Conservation (phyloP, 805 yeast genomes). For the Ogataea trehaloabstinens region DNA sequence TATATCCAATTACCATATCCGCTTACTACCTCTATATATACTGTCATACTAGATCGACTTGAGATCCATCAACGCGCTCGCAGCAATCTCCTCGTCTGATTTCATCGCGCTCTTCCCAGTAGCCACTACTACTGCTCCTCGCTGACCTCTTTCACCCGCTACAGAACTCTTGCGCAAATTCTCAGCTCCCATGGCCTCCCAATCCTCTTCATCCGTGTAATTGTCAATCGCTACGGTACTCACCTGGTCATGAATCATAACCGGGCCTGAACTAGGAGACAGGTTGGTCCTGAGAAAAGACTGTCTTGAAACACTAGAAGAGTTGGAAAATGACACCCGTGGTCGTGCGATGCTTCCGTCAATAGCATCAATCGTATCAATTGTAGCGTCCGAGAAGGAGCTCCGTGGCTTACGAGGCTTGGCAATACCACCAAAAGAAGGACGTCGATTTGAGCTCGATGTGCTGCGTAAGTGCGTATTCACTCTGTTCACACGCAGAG, state of each 20-base stretch:
- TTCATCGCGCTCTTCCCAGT: constrained; percentile 14
- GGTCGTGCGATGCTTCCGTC: constrained; percentile 22
- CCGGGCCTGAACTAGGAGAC: constrained; percentile 27
- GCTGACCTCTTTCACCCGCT: constrained; percentile 10
- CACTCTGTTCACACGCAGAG: constrained; percentile 15
- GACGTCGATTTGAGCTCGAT: constrained; percentile 23
- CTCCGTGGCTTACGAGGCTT: constrained; percentile 35
- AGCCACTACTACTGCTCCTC: constrained; percentile 12
- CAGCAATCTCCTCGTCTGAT: constrained; percentile 35
- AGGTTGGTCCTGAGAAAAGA: constrained; percentile 37
- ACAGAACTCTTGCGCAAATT: constrained; percentile 38
- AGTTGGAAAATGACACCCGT: constrained; percentile 35
- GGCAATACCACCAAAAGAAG: constrained; percentile 33
- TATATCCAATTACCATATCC: too few relatives aligned
- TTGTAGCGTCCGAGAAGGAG: constrained; percentile 31
- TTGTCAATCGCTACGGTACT: constrained; percentile 44
- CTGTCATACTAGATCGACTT: constrained; percentile 27
- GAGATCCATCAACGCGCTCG: constrained; percentile 34
- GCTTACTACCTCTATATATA: too few relatives aligned
- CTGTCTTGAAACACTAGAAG: constrained; percentile 35
- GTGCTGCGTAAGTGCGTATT: constrained; percentile 19
- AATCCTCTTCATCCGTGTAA: constrained; percentile 91
- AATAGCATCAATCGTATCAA: constrained; percentile 30
- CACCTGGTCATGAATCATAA: constrained; percentile 26
- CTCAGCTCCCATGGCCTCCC: constrained; percentile 88